phyloP scores from a whole-genome alignment of 2,329 filamentous ascomycete genomes.

The Corinectria fuckeliana region DNA sequence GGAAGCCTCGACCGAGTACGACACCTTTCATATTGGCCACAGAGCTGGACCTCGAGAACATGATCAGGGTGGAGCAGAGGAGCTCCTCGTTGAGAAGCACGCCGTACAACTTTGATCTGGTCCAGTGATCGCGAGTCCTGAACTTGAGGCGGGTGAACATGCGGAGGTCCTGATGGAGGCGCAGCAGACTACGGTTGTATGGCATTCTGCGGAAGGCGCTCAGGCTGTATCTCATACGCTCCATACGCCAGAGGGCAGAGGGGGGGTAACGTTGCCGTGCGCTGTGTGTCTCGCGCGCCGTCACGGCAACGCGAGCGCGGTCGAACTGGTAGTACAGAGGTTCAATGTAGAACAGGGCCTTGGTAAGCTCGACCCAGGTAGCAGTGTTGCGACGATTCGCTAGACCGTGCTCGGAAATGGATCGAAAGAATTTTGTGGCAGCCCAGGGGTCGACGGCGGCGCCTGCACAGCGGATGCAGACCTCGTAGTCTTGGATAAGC shows the following conservation, averaged over 20 bases:
- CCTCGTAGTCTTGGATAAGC: constrained; percentile 50
- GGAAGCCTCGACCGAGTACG: constrained; percentile 42
- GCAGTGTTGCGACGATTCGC: constrained; percentile 41
- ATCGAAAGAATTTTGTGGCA: constrained; percentile 43
- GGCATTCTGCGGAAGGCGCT: constrained; percentile 38
- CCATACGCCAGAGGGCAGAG: constrained; percentile 34
- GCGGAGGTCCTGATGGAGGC: constrained; percentile 34
- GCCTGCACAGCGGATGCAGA: constrained; percentile 55
- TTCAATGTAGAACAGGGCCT: constrained; percentile 54
- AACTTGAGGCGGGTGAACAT: constrained; percentile 37
- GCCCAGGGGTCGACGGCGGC: constrained; percentile 47
- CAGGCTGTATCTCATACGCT: constrained; percentile 40
- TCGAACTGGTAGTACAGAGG: constrained; percentile 56
- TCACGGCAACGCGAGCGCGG: constrained; percentile 47
- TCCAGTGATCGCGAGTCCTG: constrained; percentile 41
- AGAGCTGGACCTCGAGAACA: constrained; percentile 48
- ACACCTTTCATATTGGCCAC: constrained; percentile 43
- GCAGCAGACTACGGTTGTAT: constrained; percentile 39
- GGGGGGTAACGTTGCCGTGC: constrained; percentile 18
- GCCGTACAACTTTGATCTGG: constrained; percentile 32
- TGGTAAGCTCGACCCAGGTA: constrained; percentile 54
- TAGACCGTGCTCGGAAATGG: constrained; percentile 39
- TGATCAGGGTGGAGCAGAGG: constrained; percentile 50
- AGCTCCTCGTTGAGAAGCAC: constrained; percentile 47
- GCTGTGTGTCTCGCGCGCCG: constrained; percentile 48